Evolutionary conservation across 192 early-diverging fungal species (phyloP).

Genomic region (Linnemannia hyalina): DNA sequence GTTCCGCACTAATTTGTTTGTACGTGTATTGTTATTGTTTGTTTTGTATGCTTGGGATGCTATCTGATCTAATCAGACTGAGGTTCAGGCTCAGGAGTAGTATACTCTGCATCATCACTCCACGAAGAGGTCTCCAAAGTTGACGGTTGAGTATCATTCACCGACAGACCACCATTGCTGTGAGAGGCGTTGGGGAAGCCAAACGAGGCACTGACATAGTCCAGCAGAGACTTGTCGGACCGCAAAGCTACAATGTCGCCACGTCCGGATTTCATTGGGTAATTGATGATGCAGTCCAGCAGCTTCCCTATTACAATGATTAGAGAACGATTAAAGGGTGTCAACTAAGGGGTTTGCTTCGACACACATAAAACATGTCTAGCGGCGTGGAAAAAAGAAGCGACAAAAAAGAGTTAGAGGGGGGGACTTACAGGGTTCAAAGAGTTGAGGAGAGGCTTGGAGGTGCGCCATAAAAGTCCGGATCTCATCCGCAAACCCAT

Average conservation of each 20-base stretch:
- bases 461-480: constrained; percentile 24
- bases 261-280: constrained; percentile 19
- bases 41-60: neutral
- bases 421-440: constrained; percentile 32
- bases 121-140: neutral
- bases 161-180: too few relatives aligned
- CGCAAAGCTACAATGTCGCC: constrained; percentile 23
- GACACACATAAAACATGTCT: neutral
- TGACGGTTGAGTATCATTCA: neutral
- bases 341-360: neutral
- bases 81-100: neutral
- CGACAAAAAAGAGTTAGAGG: neutral
- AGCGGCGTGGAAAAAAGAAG: neutral
- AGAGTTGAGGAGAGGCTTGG: neutral
- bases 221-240: constrained; percentile 16
- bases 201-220: constrained; percentile 31
- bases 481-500: constrained; percentile 25
- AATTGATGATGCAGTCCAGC: constrained; percentile 22
- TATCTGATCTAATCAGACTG: neutral
- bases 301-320: constrained; percentile 12
- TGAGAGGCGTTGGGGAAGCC: constrained; percentile 2
- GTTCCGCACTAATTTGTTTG: neutral
- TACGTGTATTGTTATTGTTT: neutral
- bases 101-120: neutral
- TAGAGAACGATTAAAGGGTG: neutral